phyloP scores from a whole-genome alignment of 495 filamentous ascomycete genomes.

The Physcia stellaris region DNA sequence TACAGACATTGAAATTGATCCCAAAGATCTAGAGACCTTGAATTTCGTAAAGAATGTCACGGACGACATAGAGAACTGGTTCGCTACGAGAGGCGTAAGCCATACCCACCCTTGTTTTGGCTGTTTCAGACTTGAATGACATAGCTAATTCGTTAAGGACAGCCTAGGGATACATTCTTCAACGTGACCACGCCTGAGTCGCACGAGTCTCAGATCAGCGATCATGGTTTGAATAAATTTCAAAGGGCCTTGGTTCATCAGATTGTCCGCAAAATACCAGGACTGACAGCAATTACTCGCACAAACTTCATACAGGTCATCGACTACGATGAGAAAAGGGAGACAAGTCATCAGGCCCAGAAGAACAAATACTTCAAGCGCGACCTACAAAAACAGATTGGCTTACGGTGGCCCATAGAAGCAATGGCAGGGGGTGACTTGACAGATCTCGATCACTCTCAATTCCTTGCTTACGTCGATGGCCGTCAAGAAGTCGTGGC shows the following conservation, averaged over 20 bases:
- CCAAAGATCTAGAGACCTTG: constrained; percentile 39
- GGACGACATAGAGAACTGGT: constrained; percentile 38
- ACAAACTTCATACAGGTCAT: constrained; percentile 39
- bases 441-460: constrained; percentile 14
- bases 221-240: constrained; percentile 29
- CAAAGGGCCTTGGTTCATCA: constrained; percentile 60
- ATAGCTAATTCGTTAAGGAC: constrained; percentile 20
- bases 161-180: constrained; percentile 27
- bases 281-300: constrained; percentile 31
- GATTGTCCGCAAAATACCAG: constrained; percentile 51
- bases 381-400: constrained; percentile 35
- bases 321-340: constrained; percentile 31
- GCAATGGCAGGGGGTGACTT: constrained; percentile 49
- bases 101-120: too few relatives aligned
- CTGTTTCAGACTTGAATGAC: too few relatives aligned
- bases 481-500: constrained; percentile 10
- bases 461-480: constrained; percentile 21
- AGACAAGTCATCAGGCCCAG: constrained; percentile 26
- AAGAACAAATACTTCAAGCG: constrained; percentile 25
- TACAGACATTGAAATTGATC: constrained; percentile 36
- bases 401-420: constrained; percentile 59
- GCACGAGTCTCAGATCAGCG: not conserved
- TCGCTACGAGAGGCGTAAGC: too few relatives aligned
- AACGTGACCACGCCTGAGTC: constrained; percentile 7
- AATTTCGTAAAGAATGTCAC: constrained; percentile 39